These are phyloP conservation scores for Saccharomyces hybrid DNA, from an alignment of 1,139 yeast species.

Conservation along the genomic window DNA sequence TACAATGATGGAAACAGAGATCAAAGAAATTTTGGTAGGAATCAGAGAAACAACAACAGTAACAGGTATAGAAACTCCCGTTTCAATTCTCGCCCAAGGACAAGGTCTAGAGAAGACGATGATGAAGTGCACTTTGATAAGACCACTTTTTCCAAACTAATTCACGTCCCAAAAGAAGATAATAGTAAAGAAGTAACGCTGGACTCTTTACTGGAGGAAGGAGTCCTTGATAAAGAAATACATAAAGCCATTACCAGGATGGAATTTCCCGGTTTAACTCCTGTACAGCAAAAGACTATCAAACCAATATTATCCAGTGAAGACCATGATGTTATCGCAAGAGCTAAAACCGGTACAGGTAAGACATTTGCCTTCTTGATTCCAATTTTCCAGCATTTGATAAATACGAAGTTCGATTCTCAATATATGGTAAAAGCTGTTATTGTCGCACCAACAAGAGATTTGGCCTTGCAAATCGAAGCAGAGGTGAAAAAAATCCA, in stretches of 20 bases:
- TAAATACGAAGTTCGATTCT: conserved; percentile 29
- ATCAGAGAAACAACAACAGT: not conserved
- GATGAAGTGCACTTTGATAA: conserved; percentile 7
- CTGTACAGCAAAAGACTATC: conserved; percentile 71
- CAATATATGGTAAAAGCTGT: conserved; percentile 44
- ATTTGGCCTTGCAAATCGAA: conserved; percentile 78
- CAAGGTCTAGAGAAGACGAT: conserved; percentile 5
- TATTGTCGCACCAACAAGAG: conserved; percentile 86
- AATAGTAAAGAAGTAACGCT: conserved; percentile 17
- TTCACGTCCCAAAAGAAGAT: conserved; percentile 16
- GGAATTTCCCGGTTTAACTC: conserved; percentile 50
- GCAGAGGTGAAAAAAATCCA: conserved; percentile 50
- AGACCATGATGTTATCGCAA: conserved; percentile 61
- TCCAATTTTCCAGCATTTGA: conserved; percentile 60
- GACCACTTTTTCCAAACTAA: conserved; percentile 14
- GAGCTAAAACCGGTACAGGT: conserved; percentile 96
- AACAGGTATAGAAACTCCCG: not conserved
- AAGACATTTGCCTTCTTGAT: conserved; percentile 84
- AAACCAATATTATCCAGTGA: conserved; percentile 53
- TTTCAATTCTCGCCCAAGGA: conserved; percentile 3
- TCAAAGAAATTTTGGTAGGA: not conserved
- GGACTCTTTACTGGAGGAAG: conserved; percentile 23
- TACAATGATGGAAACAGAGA: not conserved
- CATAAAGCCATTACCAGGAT: conserved; percentile 36
- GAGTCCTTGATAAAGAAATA: conserved; percentile 18